Evolutionary conservation across 345 rosid species (phyloP).

Genomic region (Lepidium didymum): DNA sequence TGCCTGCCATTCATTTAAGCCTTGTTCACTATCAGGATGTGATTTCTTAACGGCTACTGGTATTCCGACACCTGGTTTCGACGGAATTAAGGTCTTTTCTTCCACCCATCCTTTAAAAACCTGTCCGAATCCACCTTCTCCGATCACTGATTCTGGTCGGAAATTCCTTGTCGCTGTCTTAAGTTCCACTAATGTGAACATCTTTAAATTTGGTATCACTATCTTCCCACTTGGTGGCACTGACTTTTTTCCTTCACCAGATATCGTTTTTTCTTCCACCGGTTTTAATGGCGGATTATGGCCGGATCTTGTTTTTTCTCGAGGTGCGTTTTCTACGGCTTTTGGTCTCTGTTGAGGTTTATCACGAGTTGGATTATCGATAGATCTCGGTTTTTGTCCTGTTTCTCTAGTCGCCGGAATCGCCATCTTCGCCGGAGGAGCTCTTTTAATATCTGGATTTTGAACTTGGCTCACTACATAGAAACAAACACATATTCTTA

Average conservation of each 20-base stretch:
- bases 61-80: slow-evolving; percentile 54
- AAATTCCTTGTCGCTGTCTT: slow-evolving; percentile 71
- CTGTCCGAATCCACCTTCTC: slow-evolving; percentile 91
- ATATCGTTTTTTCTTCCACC: not conserved
- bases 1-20: slow-evolving; percentile 82
- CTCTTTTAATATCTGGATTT: not conserved
- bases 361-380: not conserved
- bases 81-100: slow-evolving; percentile 47
- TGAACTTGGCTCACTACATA: not conserved
- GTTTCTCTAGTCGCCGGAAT: slow-evolving; percentile 9
- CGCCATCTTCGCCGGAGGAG: slow-evolving; percentile 14
- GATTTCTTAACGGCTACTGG: slow-evolving; percentile 89
- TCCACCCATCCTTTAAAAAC: slow-evolving; percentile 91
- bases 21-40: slow-evolving; percentile 63
- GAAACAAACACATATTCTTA: not conserved
- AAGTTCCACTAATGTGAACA: slow-evolving; percentile 48
- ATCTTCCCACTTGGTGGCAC: slow-evolving; percentile 31
- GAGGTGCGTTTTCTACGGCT: too few species aligned
- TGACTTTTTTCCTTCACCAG: not conserved
- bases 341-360: not conserved
- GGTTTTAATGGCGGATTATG: not conserved
- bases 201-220: slow-evolving; percentile 39
- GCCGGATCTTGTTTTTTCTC: not conserved
- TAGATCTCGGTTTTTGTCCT: not conserved
- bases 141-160: slow-evolving; percentile 57